Conservation (phyloP, 1,139 yeast species). For the Saccharomyces hybrid region DNA sequence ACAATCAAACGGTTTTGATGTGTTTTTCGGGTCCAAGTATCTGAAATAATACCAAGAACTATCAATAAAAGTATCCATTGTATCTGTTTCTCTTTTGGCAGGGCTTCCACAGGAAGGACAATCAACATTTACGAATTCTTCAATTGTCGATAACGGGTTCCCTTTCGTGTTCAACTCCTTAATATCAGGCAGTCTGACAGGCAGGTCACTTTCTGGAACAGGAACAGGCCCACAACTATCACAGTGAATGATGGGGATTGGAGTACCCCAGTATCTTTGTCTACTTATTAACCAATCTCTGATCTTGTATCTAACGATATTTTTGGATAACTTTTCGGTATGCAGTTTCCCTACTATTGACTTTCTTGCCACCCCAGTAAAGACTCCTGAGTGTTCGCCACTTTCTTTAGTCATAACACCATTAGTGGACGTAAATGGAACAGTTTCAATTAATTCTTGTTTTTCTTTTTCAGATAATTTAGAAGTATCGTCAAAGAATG, state of each 20-base stretch:
- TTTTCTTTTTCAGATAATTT: conserved; percentile 12
- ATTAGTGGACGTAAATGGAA: conserved; percentile 44
- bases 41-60: conserved; percentile 95
- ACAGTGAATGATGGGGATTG: conserved; percentile 91
- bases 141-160: conserved; percentile 61
- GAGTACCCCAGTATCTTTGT: conserved; percentile 98
- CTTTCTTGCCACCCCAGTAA: conserved; percentile 44
- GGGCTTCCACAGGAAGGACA: conserved; percentile 76
- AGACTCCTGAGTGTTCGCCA: conserved; percentile 46
- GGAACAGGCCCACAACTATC: conserved; percentile 78
- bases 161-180: conserved; percentile 48
- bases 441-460: conserved; percentile 10
- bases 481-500: conserved; percentile 8
- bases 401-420: conserved; percentile 50
- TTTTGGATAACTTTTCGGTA: conserved; percentile 37
- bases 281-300: conserved; percentile 93
- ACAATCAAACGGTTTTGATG: conserved; percentile 42
- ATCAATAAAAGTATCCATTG: conserved; percentile 98
- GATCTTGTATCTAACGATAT: conserved; percentile 51
- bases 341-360: conserved; percentile 41
- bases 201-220: conserved; percentile 78
- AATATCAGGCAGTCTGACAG: conserved; percentile 67
- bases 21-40: conserved; percentile 66
- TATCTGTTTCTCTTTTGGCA: conserved; percentile 88
- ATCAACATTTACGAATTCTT: conserved; percentile 60